Conservation (phyloP, 1,284 basidiomycete species). For the Heliocybe sulcata region DNA sequence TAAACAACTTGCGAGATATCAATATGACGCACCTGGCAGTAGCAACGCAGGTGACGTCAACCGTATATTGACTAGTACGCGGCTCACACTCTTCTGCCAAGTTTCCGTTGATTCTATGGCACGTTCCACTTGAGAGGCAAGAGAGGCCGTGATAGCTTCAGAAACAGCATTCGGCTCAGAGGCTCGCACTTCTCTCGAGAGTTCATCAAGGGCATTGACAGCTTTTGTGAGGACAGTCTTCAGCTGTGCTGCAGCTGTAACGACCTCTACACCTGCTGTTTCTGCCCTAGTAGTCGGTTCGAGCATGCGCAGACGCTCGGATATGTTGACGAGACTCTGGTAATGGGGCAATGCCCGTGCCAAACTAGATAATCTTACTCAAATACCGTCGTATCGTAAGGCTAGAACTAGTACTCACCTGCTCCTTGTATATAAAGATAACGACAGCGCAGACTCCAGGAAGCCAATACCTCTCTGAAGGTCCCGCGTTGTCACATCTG, state of each 20-base stretch:
- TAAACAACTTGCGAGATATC: background rate
- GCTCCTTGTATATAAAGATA: conserved; percentile 43
- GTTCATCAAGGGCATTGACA: conserved; percentile 14
- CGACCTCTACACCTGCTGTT: background rate
- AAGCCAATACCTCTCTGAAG: conserved; percentile 75
- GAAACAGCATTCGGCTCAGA: conserved; percentile 9
- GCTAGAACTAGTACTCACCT: conserved; percentile 25
- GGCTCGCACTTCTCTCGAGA: conserved; percentile 13
- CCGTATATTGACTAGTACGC: background rate
- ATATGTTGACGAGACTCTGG: background rate
- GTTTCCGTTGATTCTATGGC: background rate
- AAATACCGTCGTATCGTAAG: background rate
- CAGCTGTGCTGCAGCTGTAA: background rate
- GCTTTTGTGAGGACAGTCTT: conserved; percentile 16
- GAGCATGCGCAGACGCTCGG: background rate
- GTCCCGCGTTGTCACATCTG: conserved; percentile 82
- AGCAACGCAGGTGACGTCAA: background rate
- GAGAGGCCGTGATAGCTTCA: background rate
- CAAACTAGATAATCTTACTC: background rate
- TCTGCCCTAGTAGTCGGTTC: background rate
- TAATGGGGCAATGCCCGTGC: background rate
- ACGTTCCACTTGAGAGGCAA: background rate
- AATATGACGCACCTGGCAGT: background rate
- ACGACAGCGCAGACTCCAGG: conserved; percentile 72
- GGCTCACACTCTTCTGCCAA: background rate